Conservation (phyloP, 768 basidiomycete genomes). For the Galerina sulciceps region DNA sequence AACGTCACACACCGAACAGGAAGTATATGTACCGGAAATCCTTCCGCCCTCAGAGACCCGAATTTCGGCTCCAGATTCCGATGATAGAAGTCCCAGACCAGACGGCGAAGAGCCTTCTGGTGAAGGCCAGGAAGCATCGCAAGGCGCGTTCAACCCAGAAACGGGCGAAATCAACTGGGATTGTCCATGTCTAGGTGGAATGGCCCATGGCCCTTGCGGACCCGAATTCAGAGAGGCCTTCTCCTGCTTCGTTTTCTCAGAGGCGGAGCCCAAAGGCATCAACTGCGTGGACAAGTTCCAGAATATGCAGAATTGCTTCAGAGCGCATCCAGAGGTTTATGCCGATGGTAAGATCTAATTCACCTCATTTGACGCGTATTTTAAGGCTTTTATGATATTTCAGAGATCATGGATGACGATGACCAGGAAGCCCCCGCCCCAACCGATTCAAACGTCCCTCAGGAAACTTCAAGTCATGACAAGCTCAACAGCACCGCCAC, state of each 20-base stretch:
- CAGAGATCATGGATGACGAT: constrained; percentile 75
- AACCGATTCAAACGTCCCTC: neutral
- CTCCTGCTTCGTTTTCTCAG: constrained; percentile 94
- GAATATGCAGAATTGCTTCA: constrained; percentile 97
- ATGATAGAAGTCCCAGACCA: constrained; percentile 1
- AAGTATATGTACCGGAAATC: constrained; percentile 14
- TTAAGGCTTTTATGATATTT: neutral
- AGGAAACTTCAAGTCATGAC: constrained; percentile 3
- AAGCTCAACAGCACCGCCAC: constrained; percentile 6
- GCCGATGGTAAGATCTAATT: constrained; percentile 72
- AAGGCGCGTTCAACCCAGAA: constrained; percentile 87
- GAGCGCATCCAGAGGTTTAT: constrained; percentile 94
- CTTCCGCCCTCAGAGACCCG: constrained; percentile 21
- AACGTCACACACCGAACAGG: constrained; percentile 5
- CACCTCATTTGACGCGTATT: constrained; percentile 7
- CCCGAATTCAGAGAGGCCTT: constrained; percentile 93
- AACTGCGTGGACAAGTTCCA: constrained; percentile 98
- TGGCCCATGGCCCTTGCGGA: constrained; percentile 98
- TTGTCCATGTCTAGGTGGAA: constrained; percentile 97
- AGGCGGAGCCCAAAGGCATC: constrained; percentile 95
- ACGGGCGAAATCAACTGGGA: constrained; percentile 99
- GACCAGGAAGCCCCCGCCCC: constrained; percentile 45
- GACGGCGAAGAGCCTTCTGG: constrained; percentile 13
- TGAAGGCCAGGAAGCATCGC: constrained; percentile 22
- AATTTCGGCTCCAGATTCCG: constrained; percentile 10